A percentile compares a stretch with the other conserved stretches of the same genome.
Evolutionary conservation across 306 rosid species (phyloP).

Genomic region (Dryas octopetala): DNA sequence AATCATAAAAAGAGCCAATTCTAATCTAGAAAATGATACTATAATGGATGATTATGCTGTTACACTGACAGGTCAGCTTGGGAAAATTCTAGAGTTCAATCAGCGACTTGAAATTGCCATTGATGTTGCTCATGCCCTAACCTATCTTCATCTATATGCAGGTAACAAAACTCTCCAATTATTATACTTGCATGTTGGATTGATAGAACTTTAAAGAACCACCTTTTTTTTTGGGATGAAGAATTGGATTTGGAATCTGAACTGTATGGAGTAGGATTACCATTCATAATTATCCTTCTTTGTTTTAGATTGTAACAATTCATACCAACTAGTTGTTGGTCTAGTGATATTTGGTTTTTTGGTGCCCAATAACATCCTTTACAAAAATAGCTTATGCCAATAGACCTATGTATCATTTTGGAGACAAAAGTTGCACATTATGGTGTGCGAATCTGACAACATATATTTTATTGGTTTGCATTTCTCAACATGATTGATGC

Average conservation of each 20-base stretch:
- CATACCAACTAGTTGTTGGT: too few relatives aligned
- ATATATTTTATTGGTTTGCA: not conserved
- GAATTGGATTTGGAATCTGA: not conserved
- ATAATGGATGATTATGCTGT: slow-evolving; percentile 20
- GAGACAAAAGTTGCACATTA: too few relatives aligned
- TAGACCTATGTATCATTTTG: too few relatives aligned
- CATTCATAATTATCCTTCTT: too few relatives aligned
- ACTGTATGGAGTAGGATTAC: too few relatives aligned
- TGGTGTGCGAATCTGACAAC: too few relatives aligned
- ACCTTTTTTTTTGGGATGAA: not conserved
- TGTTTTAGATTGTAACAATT: too few relatives aligned
- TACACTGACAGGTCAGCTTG: slow-evolving; percentile 62
- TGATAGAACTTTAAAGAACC: not conserved
- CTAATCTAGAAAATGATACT: slow-evolving; percentile 17
- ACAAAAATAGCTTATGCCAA: too few relatives aligned
- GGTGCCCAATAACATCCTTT: too few relatives aligned
- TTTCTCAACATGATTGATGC: slow-evolving; percentile 12
- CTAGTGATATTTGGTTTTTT: too few relatives aligned
- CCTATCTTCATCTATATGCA: slow-evolving; percentile 85
- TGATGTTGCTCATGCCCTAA: slow-evolving; percentile 96
- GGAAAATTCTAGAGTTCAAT: slow-evolving; percentile 81
- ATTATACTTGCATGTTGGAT: not conserved
- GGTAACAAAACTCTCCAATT: slow-evolving; percentile 50
- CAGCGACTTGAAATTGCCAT: slow-evolving; percentile 96
- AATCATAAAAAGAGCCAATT: slow-evolving; percentile 18